phyloP scores from a whole-genome alignment of 2,329 filamentous ascomycete species.

The Botryotinia globosa region DNA sequence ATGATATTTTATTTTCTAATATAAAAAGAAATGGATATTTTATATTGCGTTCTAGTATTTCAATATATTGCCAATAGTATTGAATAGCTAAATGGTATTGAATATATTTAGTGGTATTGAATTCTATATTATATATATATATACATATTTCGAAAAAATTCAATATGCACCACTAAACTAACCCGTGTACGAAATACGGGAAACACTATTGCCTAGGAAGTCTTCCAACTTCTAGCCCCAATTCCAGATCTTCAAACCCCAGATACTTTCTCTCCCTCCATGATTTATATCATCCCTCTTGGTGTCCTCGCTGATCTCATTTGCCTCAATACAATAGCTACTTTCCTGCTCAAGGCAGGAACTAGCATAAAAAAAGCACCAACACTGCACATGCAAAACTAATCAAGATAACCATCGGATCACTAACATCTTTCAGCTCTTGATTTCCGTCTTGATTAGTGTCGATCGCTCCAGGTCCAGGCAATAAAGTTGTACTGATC shows the following conservation, averaged over 20 bases:
- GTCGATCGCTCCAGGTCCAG: not conserved
- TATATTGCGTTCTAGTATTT: no score
- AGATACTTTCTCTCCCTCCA: rapidly evolving
- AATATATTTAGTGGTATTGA: no score
- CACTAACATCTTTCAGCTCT: not conserved
- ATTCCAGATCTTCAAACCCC: not conserved
- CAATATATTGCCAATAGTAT: no score
- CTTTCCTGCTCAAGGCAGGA: constrained; percentile 22
- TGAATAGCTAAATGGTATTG: no score
- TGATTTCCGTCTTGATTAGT: not conserved
- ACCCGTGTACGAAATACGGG: no score
- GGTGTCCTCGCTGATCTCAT: not conserved
- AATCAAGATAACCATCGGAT: constrained; percentile 21
- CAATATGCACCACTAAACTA: no score
- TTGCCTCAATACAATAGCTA: not conserved
- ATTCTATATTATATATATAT: no score
- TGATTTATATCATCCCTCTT: constrained; percentile 6
- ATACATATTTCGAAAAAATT: no score
- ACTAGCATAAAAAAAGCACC: constrained; percentile 29
- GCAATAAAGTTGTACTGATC: not conserved
- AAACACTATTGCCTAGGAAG: no score
- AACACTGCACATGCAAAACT: constrained; percentile 23
- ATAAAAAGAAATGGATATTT: no score
- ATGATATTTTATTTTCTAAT: no score
- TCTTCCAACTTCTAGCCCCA: not conserved